Evolutionary conservation across 805 yeast species (phyloP), one percentile per base, ranked within the genome.

Genomic region (Yamadazyma phyllophila): DNA sequence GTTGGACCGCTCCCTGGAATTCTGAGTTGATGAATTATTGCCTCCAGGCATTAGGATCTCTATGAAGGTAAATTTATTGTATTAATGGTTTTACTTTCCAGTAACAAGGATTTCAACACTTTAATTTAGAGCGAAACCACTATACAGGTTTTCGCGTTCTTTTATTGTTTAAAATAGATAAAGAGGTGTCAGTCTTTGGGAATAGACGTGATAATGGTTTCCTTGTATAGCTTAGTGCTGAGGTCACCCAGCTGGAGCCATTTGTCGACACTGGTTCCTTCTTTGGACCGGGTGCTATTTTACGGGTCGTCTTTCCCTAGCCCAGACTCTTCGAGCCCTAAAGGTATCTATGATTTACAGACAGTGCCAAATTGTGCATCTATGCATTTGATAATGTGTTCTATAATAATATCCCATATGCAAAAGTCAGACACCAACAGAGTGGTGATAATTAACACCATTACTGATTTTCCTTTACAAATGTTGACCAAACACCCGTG

Each of bases 271-370:
- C 58, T 60, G 14, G 44, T 67, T 12, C 57, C 63, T 1, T 41
- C 65, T 14, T 49, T 69, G 12, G 73, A 70, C 44, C 50, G 47
- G 36, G 47, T 54, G 32, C 52, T 67, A 13, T 46, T 55, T 17
- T 11, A 24, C 27, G 8, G 20, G 35, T 6, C 26, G 13, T 31
- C 6, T 11, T 12, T 20, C 6, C 24, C 24, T 20, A 20, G 24
- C 6, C 24, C 24, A 6, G 31, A 17, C 9, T n/a, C 40, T 26
- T 12, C 12, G 7, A 17, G 12, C 7, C 56, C 51, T 24, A 39
- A 45, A 7, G 65, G 67, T 9, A 51, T 71, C 7, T 60, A 62
- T 41, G 75, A 70, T 46, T 52, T 69, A 48, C 74, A 69, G 50
- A 48, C 66, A 2, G 65, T 67, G n/a, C 73, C 76, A 3, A 59